Evolutionary conservation across 2,329 filamentous ascomycete species (phyloP).

Genomic region (Diaporthe australafricana): DNA sequence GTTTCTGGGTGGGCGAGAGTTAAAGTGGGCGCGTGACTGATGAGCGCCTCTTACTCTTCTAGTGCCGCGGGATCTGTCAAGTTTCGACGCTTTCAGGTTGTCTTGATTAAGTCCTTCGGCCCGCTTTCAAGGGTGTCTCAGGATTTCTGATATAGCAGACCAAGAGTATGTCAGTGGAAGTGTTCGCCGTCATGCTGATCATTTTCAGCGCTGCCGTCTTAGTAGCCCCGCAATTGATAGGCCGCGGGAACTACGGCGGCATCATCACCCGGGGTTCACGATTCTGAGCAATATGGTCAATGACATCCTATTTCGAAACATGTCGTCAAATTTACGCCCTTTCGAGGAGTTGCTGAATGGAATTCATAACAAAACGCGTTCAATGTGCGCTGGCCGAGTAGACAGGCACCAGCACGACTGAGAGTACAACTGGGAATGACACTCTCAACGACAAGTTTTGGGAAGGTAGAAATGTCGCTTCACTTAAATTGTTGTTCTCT

Average conservation of each 20-base stretch:
- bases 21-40: not conserved
- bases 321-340: too few species aligned
- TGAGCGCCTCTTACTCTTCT: not conserved
- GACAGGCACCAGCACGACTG: not conserved
- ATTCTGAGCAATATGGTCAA: not conserved
- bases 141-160: not conserved
- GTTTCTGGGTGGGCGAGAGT: not conserved
- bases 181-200: not conserved
- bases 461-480: not conserved
- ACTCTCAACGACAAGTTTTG: not conserved
- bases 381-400: too few species aligned
- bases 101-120: not conserved
- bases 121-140: not conserved
- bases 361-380: too few species aligned
- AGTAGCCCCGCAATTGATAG: conserved; percentile 29
- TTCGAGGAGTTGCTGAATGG: too few species aligned
- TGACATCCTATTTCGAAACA: not conserved
- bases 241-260: conserved; percentile 6
- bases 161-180: too few species aligned
- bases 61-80: too few species aligned
- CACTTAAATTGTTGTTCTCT: conserved; percentile 29
- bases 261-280: not conserved
- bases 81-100: not conserved
- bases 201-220: conserved; percentile 10
- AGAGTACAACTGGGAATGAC: too few species aligned